These are phyloP conservation scores for Isabelozyma heimii DNA, from an alignment of 805 yeast genomes.

Conservation along the genomic window DNA sequence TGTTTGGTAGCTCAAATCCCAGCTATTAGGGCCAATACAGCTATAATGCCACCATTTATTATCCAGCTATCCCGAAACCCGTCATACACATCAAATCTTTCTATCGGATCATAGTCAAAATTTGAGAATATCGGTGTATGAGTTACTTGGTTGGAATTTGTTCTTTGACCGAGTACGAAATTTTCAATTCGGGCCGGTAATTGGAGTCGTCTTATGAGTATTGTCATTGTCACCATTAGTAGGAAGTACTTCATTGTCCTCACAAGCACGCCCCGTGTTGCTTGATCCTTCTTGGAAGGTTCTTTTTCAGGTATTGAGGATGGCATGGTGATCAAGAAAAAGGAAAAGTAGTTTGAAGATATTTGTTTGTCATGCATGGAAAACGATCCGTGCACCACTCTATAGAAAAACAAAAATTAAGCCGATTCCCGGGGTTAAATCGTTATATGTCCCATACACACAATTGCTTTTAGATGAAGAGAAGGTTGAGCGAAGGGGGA, in stretches of 20 bases:
- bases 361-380: not conserved
- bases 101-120: conserved; percentile 24
- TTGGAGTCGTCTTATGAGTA: not conserved
- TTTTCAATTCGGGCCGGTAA: not conserved
- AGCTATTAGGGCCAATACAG: not conserved
- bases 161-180: too few relatives aligned
- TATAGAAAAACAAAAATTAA: too few relatives aligned
- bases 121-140: conserved; percentile 10
- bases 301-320: not conserved
- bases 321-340: not conserved
- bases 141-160: not conserved
- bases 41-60: not conserved
- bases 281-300: not conserved
- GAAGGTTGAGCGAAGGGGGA: not conserved
- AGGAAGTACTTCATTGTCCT: not conserved
- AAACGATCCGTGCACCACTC: not conserved
- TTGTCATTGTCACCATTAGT: not conserved
- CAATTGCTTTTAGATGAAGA: not conserved
- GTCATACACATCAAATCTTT: conserved; percentile 23
- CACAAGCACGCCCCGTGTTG: not conserved
- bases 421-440: not conserved
- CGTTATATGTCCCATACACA: not conserved
- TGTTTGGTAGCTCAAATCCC: not conserved
- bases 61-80: conserved; percentile 19
- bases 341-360: not conserved